Evolutionary conservation across 352 stramenopile species (phyloP).

Genomic region (Globisporangium echinulatum): DNA sequence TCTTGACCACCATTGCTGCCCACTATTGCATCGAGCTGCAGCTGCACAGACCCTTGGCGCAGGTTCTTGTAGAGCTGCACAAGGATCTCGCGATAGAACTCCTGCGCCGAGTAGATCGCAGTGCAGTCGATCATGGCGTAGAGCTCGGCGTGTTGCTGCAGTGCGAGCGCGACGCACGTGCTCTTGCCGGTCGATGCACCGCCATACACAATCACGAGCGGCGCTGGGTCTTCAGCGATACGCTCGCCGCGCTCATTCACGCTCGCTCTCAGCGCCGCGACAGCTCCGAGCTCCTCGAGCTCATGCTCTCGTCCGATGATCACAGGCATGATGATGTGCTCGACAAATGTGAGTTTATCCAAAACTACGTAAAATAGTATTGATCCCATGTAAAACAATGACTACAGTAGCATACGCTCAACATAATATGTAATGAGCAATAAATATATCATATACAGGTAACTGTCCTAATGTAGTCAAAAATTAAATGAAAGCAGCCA

Average conservation of each 20-base stretch:
- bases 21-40: background rate
- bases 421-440: no score
- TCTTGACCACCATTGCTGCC: background rate
- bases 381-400: no score
- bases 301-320: conserved; percentile 57
- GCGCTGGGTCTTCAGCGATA: conserved; percentile 33
- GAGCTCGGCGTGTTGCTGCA: conserved; percentile 24
- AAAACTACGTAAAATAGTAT: no score
- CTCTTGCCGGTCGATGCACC: conserved; percentile 77
- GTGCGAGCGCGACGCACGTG: conserved; percentile 33
- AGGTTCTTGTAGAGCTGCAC: conserved; percentile 41
- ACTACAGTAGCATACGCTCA: no score
- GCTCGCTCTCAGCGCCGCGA: conserved; percentile 30
- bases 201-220: conserved; percentile 67
- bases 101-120: conserved; percentile 49
- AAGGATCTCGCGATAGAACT: conserved; percentile 71
- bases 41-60: background rate
- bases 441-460: no score
- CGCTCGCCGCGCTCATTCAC: conserved; percentile 5
- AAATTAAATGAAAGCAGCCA: no score
- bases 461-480: no score
- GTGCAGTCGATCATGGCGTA: conserved; percentile 69
- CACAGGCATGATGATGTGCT: no score
- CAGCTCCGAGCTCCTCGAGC: conserved; percentile 36
- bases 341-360: no score